A percentile compares a stretch with the other conserved stretches of the same genome.
Evolutionary conservation across 1,284 basidiomycete genomes (phyloP).

Genomic region (Trametes polyzona): DNA sequence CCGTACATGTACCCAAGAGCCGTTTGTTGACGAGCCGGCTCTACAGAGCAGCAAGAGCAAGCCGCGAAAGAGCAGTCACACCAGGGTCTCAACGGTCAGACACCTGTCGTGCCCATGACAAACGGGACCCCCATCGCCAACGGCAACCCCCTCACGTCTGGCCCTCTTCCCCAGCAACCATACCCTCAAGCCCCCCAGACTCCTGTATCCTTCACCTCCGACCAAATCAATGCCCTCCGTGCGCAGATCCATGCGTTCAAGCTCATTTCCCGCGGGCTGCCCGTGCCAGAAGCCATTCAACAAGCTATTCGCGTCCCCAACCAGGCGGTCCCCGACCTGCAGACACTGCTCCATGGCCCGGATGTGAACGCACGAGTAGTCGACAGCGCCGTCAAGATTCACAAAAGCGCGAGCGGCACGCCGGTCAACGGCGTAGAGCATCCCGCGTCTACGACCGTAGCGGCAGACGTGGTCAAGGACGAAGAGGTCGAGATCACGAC

Average conservation of each 20-base stretch:
- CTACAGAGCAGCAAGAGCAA: conserved; percentile 19
- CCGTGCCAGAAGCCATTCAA: conserved; percentile 82
- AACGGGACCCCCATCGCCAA: conserved; percentile 35
- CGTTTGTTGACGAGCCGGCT: not conserved
- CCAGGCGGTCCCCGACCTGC: conserved; percentile 61
- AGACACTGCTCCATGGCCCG: conserved; percentile 61
- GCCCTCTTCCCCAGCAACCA: conserved; percentile 34
- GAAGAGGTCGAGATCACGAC: conserved; percentile 35
- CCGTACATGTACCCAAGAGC: no score
- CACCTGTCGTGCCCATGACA: conserved; percentile 21
- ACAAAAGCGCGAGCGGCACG: conserved; percentile 54
- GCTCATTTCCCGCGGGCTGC: conserved; percentile 76
- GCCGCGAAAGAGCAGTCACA: conserved; percentile 25
- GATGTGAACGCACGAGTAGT: conserved; percentile 68
- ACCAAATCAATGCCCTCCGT: conserved; percentile 85
- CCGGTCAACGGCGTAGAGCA: conserved; percentile 22
- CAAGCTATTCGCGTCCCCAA: conserved; percentile 74
- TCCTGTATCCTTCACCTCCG: conserved; percentile 80
- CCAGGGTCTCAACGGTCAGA: conserved; percentile 25
- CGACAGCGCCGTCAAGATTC: conserved; percentile 80
- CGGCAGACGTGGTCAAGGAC: conserved; percentile 18
- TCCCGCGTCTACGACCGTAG: not conserved
- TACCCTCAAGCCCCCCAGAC: conserved; percentile 48
- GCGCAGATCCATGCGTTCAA: conserved; percentile 93
- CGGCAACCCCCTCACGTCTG: conserved; percentile 35